Percentiles rank a stretch among this genome's conserved stretches.
Evolutionary conservation across 345 rosid species (phyloP).

Genomic region (Corymbia maculata): DNA sequence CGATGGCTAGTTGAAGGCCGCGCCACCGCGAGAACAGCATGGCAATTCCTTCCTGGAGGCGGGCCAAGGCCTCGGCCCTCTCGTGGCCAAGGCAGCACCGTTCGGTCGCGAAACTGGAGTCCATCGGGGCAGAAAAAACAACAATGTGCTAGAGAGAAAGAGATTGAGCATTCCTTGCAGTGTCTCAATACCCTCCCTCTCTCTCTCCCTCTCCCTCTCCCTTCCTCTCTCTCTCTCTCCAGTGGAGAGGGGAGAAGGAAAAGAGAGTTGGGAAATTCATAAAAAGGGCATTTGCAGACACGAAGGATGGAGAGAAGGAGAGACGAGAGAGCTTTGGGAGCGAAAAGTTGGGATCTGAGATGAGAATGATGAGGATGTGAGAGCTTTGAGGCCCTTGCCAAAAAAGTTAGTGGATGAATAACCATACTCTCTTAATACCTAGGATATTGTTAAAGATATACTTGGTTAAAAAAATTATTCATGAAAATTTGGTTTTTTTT

Average conservation of each 20-base stretch:
- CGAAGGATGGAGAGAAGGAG: neutral
- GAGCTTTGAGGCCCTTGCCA: neutral
- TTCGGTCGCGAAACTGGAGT: neutral
- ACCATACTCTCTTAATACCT: neutral
- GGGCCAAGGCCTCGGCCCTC: constrained; percentile 2
- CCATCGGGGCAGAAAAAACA: neutral
- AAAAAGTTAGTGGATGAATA: neutral
- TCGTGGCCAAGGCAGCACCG: neutral
- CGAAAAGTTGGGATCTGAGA: constrained; percentile 10
- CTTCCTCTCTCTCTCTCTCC: neutral
- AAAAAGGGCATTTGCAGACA: neutral
- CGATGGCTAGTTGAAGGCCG: constrained; percentile 72
- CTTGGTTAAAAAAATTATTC: neutral
- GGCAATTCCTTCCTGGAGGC: constrained; percentile 31
- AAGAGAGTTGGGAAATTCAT: neutral
- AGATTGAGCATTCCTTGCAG: neutral
- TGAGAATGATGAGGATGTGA: neutral
- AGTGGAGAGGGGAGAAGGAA: neutral
- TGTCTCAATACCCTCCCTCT: neutral
- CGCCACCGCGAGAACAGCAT: constrained; percentile 55
- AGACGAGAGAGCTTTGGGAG: neutral
- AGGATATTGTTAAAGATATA: neutral
- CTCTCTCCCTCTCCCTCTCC: neutral
- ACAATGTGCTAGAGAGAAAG: neutral
- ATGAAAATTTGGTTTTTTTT: neutral